A percentile compares a stretch with the other conserved stretches of the same genome.
phyloP scores from a whole-genome alignment of 331 rosid species.

The Prunus yedoensis region DNA sequence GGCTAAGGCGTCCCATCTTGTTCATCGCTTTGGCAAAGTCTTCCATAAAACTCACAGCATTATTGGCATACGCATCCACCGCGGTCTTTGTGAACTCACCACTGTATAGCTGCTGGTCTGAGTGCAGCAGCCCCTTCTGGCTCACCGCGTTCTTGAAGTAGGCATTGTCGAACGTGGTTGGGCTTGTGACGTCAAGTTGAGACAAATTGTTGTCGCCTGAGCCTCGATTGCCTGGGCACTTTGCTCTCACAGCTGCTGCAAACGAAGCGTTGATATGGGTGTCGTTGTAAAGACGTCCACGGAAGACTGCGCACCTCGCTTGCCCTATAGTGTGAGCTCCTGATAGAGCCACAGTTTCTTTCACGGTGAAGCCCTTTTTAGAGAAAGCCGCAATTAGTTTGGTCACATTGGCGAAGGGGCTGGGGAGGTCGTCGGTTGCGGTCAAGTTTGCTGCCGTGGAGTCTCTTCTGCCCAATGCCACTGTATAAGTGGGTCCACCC shows the following conservation, averaged over 20 bases:
- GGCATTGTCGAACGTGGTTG: constrained; percentile 53
- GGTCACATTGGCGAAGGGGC: too few species aligned
- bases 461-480: constrained; percentile 72
- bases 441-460: constrained; percentile 67
- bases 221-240: constrained; percentile 49
- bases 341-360: constrained; percentile 66
- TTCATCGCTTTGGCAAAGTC: constrained; percentile 74
- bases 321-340: constrained; percentile 75
- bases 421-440: constrained; percentile 34
- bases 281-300: constrained; percentile 56
- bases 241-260: constrained; percentile 39
- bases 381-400: constrained; percentile 35
- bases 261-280: constrained; percentile 50
- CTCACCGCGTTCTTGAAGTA: constrained; percentile 52
- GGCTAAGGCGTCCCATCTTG: constrained; percentile 67
- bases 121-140: constrained; percentile 70
- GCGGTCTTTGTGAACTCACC: constrained; percentile 58
- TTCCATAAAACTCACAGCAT: constrained; percentile 26
- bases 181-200: constrained; percentile 47
- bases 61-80: constrained; percentile 42
- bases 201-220: constrained; percentile 42
- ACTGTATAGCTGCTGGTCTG: constrained; percentile 70
- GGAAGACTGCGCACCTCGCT: constrained; percentile 46
- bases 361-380: constrained; percentile 55
- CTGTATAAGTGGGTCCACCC: constrained; percentile 59